phyloP scores from a whole-genome alignment of 2,329 filamentous ascomycete species.

The Arachnopeziza araneosa region DNA sequence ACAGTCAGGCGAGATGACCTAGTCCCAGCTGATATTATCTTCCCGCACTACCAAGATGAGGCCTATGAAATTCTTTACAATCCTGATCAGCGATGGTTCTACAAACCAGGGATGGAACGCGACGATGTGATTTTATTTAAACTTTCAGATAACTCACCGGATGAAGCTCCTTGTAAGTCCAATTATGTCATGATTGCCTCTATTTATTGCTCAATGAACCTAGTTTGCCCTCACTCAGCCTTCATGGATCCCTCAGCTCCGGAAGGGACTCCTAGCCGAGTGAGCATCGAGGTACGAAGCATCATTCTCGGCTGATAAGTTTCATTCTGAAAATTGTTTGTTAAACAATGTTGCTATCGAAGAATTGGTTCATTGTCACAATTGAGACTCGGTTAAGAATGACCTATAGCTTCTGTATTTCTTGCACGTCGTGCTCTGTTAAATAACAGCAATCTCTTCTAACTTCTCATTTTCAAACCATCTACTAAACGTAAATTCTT shows the following conservation, averaged over 20 bases:
- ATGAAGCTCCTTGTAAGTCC: not conserved
- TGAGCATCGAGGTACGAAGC: constrained; percentile 1
- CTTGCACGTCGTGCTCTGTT: no score
- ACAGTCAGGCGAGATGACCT: not conserved
- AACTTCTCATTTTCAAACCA: no score
- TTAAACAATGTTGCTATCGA: no score
- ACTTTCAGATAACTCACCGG: not conserved
- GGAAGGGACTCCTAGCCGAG: not conserved
- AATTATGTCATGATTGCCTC: not conserved
- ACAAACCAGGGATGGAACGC: constrained; percentile 2
- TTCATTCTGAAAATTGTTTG: no score
- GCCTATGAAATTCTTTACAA: constrained; percentile 4
- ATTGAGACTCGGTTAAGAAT: no score
- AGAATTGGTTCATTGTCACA: no score
- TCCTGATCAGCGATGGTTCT: constrained; percentile 6
- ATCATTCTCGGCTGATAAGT: no score
- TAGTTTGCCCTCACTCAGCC: constrained; percentile 2
- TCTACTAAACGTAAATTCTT: no score
- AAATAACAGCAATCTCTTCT: no score
- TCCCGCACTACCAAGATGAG: constrained; percentile 3
- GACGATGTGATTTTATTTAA: constrained; percentile 5
- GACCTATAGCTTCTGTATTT: no score
- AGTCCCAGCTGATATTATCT: constrained; percentile 1
- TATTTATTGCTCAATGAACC: constrained; percentile 11
- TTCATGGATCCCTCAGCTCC: constrained; percentile 2